These are phyloP conservation scores for Cyclocybe aegerita DNA, from an alignment of 768 basidiomycete genomes.

Conservation along the genomic window DNA sequence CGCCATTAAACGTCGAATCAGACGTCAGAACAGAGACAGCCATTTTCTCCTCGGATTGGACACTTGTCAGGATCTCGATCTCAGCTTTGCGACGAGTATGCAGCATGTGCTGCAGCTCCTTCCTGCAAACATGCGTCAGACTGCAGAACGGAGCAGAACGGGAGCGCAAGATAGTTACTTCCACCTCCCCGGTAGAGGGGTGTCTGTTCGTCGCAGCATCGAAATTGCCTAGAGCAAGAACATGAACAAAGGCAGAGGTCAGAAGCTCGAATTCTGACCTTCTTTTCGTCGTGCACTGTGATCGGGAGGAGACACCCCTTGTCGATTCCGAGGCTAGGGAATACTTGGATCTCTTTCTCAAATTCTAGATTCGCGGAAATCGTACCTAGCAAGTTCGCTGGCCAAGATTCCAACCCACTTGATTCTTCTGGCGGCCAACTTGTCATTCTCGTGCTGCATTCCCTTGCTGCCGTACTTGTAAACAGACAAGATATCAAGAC, in stretches of 20 bases:
- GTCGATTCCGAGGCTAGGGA: constrained; percentile 55
- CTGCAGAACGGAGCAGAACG: background rate
- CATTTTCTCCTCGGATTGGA: background rate
- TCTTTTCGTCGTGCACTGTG: constrained; percentile 69
- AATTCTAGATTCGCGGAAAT: constrained; percentile 1
- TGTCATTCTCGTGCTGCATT: constrained; percentile 69
- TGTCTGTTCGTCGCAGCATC: constrained; percentile 50
- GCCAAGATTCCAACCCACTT: constrained; percentile 80
- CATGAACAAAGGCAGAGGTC: background rate
- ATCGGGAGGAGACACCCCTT: constrained; percentile 67
- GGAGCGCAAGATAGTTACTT: constrained; percentile 40
- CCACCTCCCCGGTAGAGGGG: constrained; percentile 59
- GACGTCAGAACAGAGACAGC: background rate
- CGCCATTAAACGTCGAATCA: too few relatives aligned
- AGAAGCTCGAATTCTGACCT: constrained; percentile 39
- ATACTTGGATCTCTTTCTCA: background rate
- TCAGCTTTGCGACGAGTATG: constrained; percentile 88
- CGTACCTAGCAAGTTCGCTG: constrained; percentile 66
- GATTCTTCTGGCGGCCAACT: constrained; percentile 65
- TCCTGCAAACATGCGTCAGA: constrained; percentile 40
- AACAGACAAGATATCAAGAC: constrained; percentile 87
- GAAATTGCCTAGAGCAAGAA: constrained; percentile 48
- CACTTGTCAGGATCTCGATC: constrained; percentile 63
- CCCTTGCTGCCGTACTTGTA: constrained; percentile 79
- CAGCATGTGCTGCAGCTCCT: constrained; percentile 79